Conservation (phyloP, 2,329 filamentous ascomycete genomes). For the Colletotrichum somersetense region DNA sequence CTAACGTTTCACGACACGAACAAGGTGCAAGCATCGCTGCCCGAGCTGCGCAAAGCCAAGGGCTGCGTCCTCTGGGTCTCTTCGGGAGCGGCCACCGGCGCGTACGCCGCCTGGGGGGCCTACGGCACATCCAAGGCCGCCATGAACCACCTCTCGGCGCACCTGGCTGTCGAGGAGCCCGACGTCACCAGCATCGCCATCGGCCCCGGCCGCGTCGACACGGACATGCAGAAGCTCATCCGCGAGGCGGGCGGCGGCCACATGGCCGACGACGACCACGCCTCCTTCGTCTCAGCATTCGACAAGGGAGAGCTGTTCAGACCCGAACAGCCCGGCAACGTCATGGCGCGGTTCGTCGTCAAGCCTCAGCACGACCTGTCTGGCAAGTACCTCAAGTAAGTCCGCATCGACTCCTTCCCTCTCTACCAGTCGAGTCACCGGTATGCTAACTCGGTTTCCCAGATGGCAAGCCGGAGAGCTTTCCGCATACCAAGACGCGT, state of each 20-base stretch:
- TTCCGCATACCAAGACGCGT: slow-evolving; percentile 61
- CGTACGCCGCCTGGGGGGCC: slow-evolving; percentile 80
- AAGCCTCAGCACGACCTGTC: slow-evolving; percentile 75
- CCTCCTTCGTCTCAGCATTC: slow-evolving; percentile 77
- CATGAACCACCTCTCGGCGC: slow-evolving; percentile 81
- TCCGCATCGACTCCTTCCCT: slow-evolving; percentile 37
- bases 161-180: slow-evolving; percentile 82
- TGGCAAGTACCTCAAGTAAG: slow-evolving; percentile 80
- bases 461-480: slow-evolving; percentile 69
- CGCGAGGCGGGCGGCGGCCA: slow-evolving; percentile 68
- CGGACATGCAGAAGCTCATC: slow-evolving; percentile 89
- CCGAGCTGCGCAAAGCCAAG: slow-evolving; percentile 73
- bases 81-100: slow-evolving; percentile 78
- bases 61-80: slow-evolving; percentile 84
- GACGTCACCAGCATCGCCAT: slow-evolving; percentile 79
- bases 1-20: slow-evolving; percentile 5
- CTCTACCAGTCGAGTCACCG: background rate
- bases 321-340: slow-evolving; percentile 86
- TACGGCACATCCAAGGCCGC: slow-evolving; percentile 89
- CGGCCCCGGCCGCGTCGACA: slow-evolving; percentile 86
- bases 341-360: slow-evolving; percentile 84
- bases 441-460: slow-evolving; percentile 45
- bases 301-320: slow-evolving; percentile 78
- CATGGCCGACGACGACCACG: slow-evolving; percentile 71
- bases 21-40: slow-evolving; percentile 78